Conservation (phyloP, 495 filamentous ascomycete species). For the Hypomontagnella monticulosa region DNA sequence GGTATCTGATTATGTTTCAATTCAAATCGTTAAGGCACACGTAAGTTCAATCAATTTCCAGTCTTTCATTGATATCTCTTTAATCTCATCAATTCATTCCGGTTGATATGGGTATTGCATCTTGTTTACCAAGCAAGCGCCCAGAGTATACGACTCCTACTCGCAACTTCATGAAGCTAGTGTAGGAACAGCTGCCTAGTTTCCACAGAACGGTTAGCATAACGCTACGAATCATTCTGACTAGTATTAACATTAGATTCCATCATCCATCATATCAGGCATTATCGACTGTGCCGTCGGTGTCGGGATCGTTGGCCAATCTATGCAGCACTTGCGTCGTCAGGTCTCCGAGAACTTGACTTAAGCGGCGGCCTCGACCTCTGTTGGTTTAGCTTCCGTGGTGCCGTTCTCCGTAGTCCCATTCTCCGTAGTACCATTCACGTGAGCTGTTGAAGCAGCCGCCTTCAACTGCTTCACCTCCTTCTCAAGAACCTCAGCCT, state of each 20-base stretch:
- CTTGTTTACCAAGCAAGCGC: slow-evolving; percentile 5
- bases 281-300: slow-evolving; percentile 23
- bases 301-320: slow-evolving; percentile 6
- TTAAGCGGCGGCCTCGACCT: slow-evolving; percentile 22
- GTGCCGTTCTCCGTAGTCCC: slow-evolving; percentile 5
- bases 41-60: slow-evolving; percentile 3
- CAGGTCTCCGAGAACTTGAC: not conserved
- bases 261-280: slow-evolving; percentile 28
- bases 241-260: slow-evolving; percentile 37
- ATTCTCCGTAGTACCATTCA: slow-evolving; percentile 29
- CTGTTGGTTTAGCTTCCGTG: slow-evolving; percentile 17
- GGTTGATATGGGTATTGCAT: not conserved
- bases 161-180: slow-evolving; percentile 10
- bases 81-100: slow-evolving; percentile 11
- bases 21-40: too few relatives aligned
- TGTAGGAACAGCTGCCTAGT: not conserved
- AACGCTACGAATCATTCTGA: slow-evolving; percentile 32
- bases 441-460: slow-evolving; percentile 16
- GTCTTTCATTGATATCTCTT: slow-evolving; percentile 20
- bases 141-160: not conserved
- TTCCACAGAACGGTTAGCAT: slow-evolving; percentile 26
- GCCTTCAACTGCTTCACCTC: slow-evolving; percentile 28
- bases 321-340: not conserved
- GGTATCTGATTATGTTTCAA: too few relatives aligned
- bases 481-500: slow-evolving; percentile 20